Base-by-base conservation (phyloP, 257 asterid species). In the Penstemon eatonii region DNA sequence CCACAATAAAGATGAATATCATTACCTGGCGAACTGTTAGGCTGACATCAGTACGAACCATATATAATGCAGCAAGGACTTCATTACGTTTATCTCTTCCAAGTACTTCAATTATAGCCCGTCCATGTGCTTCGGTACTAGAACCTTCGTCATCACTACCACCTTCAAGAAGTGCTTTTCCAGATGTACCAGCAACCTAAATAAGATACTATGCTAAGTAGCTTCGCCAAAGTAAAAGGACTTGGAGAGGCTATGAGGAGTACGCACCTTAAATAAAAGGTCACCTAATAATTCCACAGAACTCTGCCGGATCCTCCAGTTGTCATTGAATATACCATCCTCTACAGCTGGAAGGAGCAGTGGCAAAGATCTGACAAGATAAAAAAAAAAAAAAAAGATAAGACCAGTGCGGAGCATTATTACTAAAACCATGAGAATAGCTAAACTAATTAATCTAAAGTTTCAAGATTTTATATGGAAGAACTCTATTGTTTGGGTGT, bases 61-160 rank as follows among this genome's bases (percentile, higher is more conserved):
- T 94, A 74, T 94, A 94, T n/a, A 94, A 76, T 4, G 99, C 99
- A 56, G 99, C 99, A 78, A 94, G 99, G 80, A 94, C 79, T 85
- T 94, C 97, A 82, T 94, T 94, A 54, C 99, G 97, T 69, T 91
- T 94, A 4, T 91, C 99, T 81, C 83, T 81, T 70, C 97, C 99
- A 67, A 94, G 99, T 61, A 94, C 91, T 83, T 94, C 99, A 74
- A 94, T 94, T 75, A 94, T 94, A 64, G 99, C 99, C 58, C 97
- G 92, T 52, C 99, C 99, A 45, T 94, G 99, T 47, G 99, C 99
- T 85, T 94, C 99, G 78, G 99, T 94, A 80, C 99, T 94, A 68
- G 99, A 84, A 75, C 99, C 99, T 81, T 94, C 99, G 82, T 94
- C 99, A 73, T 94, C 99, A 79, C 99, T 94, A 61, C 97, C 99